Percentiles rank a stretch among this genome's conserved stretches.
Conservation (phyloP, 2,329 filamentous ascomycete species). For the Colletotrichum tropicicola region DNA sequence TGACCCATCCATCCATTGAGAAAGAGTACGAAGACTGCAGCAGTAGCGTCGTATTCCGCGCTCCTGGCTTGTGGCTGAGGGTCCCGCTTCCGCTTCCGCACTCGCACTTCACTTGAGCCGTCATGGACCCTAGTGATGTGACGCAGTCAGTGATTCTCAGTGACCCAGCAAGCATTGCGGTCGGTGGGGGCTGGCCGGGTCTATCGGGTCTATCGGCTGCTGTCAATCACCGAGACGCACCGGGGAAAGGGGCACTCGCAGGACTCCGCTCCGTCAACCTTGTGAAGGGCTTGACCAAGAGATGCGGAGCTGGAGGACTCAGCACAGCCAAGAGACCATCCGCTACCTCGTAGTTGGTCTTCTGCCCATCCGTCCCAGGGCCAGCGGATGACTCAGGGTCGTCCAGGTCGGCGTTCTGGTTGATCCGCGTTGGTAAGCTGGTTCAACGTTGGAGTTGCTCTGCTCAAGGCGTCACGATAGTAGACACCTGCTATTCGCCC, state of each 20-base stretch:
- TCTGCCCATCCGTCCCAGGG: neutral
- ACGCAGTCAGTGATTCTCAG: neutral
- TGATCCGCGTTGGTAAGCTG: no score
- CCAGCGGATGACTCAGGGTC: neutral
- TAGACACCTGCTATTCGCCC: no score
- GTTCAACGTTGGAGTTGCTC: no score
- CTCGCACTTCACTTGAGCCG: constrained; percentile 4
- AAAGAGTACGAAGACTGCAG: constrained; percentile 20
- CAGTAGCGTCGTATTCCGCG: constrained; percentile 17
- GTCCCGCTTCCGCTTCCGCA: constrained; percentile 23
- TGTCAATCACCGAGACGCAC: constrained; percentile 7
- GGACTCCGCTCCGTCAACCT: neutral
- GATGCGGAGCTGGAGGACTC: no score
- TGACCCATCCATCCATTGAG: no score
- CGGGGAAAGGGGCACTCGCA: neutral
- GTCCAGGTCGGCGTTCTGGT: neutral
- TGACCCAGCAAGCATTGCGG: neutral
- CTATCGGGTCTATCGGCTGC: constrained; percentile 23
- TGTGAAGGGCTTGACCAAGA: neutral
- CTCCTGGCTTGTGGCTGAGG: constrained; percentile 16
- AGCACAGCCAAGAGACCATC: constrained; percentile 21
- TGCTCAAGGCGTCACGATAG: no score
- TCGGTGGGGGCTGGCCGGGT: constrained; percentile 11
- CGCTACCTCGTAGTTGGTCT: neutral
- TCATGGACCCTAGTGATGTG: neutral